These are phyloP conservation scores for Helotiales sp. DNA, from an alignment of 2,329 filamentous ascomycete species.

Conservation along the genomic window DNA sequence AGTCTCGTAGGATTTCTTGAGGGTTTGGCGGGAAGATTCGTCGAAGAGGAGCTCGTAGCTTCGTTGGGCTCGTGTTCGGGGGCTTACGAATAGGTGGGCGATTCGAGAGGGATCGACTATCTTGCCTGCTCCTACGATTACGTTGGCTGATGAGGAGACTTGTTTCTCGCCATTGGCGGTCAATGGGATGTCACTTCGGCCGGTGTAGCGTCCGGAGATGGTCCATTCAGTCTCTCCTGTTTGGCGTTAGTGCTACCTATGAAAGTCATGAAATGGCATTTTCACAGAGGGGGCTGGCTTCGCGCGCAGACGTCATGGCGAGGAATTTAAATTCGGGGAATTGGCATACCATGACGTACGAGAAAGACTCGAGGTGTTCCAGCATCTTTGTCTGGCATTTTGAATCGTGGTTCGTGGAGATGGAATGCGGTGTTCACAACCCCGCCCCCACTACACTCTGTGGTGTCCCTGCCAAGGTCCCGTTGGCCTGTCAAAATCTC, in stretches of 20 bases:
- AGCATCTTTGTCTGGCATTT: constrained; percentile 45
- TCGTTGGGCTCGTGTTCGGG: constrained; percentile 51
- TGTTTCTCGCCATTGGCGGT: constrained; percentile 49
- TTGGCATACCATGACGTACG: constrained; percentile 45
- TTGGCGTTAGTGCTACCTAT: neutral
- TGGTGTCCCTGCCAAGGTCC: neutral
- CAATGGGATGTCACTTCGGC: constrained; percentile 48
- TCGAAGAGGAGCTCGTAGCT: constrained; percentile 54
- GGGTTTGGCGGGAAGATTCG: constrained; percentile 27
- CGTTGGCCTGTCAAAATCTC: neutral
- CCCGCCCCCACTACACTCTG: neutral
- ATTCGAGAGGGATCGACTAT: constrained; percentile 54
- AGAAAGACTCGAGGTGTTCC: constrained; percentile 48
- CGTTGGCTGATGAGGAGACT: constrained; percentile 48
- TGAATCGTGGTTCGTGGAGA: constrained; percentile 6
- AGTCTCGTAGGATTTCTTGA: constrained; percentile 43
- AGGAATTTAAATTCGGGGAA: neutral
- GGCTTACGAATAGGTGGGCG: constrained; percentile 52
- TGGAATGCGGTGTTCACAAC: neutral
- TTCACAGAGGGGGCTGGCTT: neutral
- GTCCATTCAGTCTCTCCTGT: constrained; percentile 55
- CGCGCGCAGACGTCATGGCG: neutral
- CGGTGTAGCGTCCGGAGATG: constrained; percentile 52
- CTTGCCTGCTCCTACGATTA: constrained; percentile 52
- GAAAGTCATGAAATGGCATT: too few species aligned